Evolutionary conservation across 495 filamentous ascomycete genomes (phyloP).

Genomic region (Pseudotulostoma volvatum): DNA sequence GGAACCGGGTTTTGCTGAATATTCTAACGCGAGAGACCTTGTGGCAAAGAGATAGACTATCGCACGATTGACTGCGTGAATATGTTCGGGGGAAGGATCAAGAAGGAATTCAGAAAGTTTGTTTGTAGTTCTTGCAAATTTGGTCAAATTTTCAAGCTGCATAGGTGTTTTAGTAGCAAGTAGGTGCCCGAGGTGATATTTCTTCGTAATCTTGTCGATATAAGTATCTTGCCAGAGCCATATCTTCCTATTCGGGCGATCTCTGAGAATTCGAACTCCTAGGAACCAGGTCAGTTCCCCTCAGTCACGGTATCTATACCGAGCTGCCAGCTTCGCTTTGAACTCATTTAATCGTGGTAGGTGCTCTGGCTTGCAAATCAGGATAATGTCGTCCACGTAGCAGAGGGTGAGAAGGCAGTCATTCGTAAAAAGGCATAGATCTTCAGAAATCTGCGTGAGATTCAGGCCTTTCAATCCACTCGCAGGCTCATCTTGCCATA

Average conservation of each 20-base stretch:
- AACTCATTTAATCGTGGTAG: not conserved
- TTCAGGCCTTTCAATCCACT: no score
- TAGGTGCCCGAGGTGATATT: slow-evolving; percentile 5
- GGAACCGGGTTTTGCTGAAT: not conserved
- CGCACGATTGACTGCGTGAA: slow-evolving; percentile 3
- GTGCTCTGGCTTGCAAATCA: not conserved
- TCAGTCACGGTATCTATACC: not conserved
- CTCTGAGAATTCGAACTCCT: slow-evolving; percentile 6
- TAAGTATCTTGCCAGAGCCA: slow-evolving; percentile 10
- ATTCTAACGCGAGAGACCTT: slow-evolving; percentile 1
- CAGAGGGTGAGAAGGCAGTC: no score
- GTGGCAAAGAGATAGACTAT: slow-evolving; percentile 10
- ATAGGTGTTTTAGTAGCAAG: not conserved
- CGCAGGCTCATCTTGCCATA: no score
- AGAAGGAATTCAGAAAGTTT: slow-evolving; percentile 8
- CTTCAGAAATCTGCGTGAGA: no score
- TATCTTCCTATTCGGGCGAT: slow-evolving; percentile 3
- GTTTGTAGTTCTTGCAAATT: slow-evolving; percentile 1
- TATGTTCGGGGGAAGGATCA: slow-evolving; percentile 9
- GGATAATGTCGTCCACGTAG: no score
- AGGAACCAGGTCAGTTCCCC: slow-evolving; percentile 7
- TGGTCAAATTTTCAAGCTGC: not conserved
- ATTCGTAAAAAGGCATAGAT: no score
- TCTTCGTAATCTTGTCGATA: slow-evolving; percentile 5
- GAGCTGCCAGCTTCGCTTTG: not conserved